These are phyloP conservation scores for Cladosporium austrohemisphaericum DNA, from an alignment of 2,329 filamentous ascomycete genomes.

Conservation along the genomic window DNA sequence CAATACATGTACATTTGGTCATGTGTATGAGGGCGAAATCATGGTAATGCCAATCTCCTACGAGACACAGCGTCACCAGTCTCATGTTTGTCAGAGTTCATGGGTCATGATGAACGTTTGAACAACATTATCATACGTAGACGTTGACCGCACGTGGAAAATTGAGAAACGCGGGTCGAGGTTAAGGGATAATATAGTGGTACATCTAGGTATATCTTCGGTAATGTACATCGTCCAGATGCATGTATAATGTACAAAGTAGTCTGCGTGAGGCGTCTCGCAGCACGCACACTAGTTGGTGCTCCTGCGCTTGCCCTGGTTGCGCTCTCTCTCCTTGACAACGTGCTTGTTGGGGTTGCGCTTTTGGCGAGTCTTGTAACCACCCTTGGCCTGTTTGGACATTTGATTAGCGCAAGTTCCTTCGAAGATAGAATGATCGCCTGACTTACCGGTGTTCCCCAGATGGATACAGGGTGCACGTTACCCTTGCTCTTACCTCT, in stretches of 20 bases:
- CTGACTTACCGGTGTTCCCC: slow-evolving; percentile 91
- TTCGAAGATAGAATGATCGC: slow-evolving; percentile 4
- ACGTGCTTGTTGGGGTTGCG: slow-evolving; percentile 90
- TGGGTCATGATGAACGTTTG: too few relatives aligned
- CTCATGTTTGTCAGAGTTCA: too few relatives aligned
- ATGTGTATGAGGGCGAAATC: too few relatives aligned
- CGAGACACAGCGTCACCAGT: too few relatives aligned
- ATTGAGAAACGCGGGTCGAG: too few relatives aligned
- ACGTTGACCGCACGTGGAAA: too few relatives aligned
- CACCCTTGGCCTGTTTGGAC: slow-evolving; percentile 62
- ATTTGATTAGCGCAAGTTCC: slow-evolving; percentile 8
- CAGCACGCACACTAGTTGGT: slow-evolving; percentile 3
- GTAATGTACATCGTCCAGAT: slow-evolving; percentile 11
- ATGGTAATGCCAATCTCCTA: too few relatives aligned
- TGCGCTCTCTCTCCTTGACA: slow-evolving; percentile 75
- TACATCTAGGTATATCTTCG: slow-evolving; percentile 15
- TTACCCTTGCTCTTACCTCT: slow-evolving; percentile 99
- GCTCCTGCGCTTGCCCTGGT: slow-evolving; percentile 78
- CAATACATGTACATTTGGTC: too few relatives aligned
- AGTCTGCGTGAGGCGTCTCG: neutral
- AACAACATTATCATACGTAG: too few relatives aligned
- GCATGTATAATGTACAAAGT: slow-evolving; percentile 13
- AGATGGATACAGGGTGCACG: slow-evolving; percentile 87
- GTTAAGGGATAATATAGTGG: slow-evolving; percentile 6
- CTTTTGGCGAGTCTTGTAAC: slow-evolving; percentile 87